A percentile compares a stretch with the other conserved stretches of the same genome.
phyloP scores from a whole-genome alignment of 306 rosid species.

The Vachellia pachyceras region DNA sequence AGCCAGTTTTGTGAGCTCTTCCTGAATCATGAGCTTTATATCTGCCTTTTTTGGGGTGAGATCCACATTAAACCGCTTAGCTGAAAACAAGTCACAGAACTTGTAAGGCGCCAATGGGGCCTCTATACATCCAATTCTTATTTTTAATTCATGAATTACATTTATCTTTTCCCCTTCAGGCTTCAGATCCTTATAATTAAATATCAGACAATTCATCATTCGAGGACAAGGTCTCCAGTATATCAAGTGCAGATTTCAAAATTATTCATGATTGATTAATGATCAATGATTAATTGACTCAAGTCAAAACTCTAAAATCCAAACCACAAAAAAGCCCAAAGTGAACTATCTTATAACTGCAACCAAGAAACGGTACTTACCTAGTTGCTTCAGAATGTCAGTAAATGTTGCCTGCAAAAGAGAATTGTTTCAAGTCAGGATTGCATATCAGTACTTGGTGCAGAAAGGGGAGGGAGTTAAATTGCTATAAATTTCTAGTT shows the following conservation, averaged over 20 bases:
- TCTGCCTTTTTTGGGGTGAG: conserved; percentile 78
- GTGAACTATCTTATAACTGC: neutral
- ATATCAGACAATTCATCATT: conserved; percentile 19
- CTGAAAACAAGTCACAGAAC: conserved; percentile 53
- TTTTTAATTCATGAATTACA: neutral
- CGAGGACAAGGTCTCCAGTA: neutral
- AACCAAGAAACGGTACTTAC: conserved; percentile 50
- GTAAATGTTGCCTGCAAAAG: conserved; percentile 95
- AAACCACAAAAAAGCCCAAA: neutral
- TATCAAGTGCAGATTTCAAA: neutral
- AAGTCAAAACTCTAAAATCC: neutral
- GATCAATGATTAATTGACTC: neutral
- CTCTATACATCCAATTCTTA: neutral
- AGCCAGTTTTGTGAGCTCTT: conserved; percentile 91
- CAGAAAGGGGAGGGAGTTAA: neutral
- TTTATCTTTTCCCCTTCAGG: neutral
- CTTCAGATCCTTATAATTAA: conserved; percentile 3
- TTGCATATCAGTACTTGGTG: neutral
- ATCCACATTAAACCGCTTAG: conserved; percentile 63
- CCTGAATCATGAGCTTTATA: conserved; percentile 88
- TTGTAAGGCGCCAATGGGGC: conserved; percentile 30
- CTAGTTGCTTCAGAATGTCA: conserved; percentile 91
- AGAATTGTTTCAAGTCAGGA: conserved; percentile 24
- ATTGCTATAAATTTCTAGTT: conserved; percentile 4
- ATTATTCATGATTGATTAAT: neutral